Percentiles rank a stretch among this genome's conserved stretches.
Evolutionary conservation across 345 rosid species (phyloP).

Genomic region (Ceriops zippeliana): DNA sequence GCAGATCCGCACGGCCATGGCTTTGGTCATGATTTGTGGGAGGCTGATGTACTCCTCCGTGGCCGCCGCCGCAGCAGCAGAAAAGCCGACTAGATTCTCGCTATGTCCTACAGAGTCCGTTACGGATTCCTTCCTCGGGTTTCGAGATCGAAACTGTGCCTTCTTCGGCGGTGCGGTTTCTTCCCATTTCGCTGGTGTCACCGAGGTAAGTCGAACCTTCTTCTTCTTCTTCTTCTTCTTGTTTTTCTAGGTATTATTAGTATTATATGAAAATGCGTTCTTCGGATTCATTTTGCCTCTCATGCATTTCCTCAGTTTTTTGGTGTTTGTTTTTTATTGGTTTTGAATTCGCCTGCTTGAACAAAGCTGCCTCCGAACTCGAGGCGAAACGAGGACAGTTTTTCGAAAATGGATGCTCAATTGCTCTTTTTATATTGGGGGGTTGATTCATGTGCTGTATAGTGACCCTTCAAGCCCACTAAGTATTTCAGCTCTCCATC

Average conservation of each 20-base stretch:
- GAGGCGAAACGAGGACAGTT: too few relatives aligned
- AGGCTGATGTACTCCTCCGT: constrained; percentile 23
- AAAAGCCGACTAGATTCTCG: constrained; percentile 32
- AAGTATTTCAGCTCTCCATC: too few relatives aligned
- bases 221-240: neutral
- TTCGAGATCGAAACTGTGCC: constrained; percentile 43
- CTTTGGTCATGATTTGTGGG: constrained; percentile 25
- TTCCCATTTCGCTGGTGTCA: constrained; percentile 40
- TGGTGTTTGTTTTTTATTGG: neutral
- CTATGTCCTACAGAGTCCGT: constrained; percentile 41
- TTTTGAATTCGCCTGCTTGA: too few relatives aligned
- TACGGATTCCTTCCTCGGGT: constrained; percentile 48
- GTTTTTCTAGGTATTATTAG: neutral
- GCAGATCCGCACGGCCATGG: constrained; percentile 28
- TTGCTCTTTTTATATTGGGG: too few relatives aligned
- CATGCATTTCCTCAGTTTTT: neutral
- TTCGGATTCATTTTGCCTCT: neutral
- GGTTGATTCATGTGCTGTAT: too few relatives aligned
- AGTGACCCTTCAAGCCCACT: too few relatives aligned
- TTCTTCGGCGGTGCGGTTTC: constrained; percentile 28
- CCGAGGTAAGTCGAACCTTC: constrained; percentile 44
- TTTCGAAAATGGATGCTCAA: too few relatives aligned
- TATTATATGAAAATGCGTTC: neutral
- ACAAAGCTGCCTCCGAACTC: too few relatives aligned
- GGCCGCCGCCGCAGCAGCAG: neutral